Evolutionary conservation across 495 filamentous ascomycete species (phyloP).

Genomic region (Aspergillus affinis): DNA sequence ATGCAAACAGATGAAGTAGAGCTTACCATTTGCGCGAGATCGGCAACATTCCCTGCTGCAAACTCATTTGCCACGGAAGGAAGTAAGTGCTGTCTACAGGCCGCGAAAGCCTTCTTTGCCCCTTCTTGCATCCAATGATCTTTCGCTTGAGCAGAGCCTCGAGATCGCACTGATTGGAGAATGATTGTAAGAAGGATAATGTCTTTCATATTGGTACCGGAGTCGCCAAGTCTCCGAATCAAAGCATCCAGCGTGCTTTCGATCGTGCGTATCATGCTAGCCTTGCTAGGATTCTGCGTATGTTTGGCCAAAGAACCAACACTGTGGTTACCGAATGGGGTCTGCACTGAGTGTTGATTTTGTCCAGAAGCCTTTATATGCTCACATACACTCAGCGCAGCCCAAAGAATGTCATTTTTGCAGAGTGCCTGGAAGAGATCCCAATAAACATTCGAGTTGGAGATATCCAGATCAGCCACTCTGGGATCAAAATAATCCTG

Average conservation of each 20-base stretch:
- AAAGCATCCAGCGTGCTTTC: conserved; percentile 27
- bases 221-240: conserved; percentile 20
- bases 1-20: not conserved
- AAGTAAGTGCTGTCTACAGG: conserved; percentile 25
- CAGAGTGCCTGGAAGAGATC: conserved; percentile 25
- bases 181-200: conserved; percentile 27
- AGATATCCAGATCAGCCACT: conserved; percentile 18
- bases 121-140: conserved; percentile 21
- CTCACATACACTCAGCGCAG: conserved; percentile 27
- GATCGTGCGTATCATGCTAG: conserved; percentile 19
- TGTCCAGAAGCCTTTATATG: conserved; percentile 14
- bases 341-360: not conserved
- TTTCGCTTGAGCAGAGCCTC: conserved; percentile 18
- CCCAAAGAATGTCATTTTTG: conserved; percentile 26
- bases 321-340: not conserved
- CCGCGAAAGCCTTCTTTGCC: conserved; percentile 22
- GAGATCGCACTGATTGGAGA: conserved; percentile 24
- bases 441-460: conserved; percentile 22
- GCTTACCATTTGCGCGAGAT: conserved; percentile 12
- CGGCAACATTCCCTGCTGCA: conserved; percentile 4
- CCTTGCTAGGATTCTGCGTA: conserved; percentile 18
- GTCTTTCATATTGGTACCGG: conserved; percentile 29
- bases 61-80: conserved; percentile 6
- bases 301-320: not conserved
- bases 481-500: conserved; percentile 31